Evolutionary conservation across 805 yeast genomes (phyloP).

Genomic region (Pichia cephalocereana): DNA sequence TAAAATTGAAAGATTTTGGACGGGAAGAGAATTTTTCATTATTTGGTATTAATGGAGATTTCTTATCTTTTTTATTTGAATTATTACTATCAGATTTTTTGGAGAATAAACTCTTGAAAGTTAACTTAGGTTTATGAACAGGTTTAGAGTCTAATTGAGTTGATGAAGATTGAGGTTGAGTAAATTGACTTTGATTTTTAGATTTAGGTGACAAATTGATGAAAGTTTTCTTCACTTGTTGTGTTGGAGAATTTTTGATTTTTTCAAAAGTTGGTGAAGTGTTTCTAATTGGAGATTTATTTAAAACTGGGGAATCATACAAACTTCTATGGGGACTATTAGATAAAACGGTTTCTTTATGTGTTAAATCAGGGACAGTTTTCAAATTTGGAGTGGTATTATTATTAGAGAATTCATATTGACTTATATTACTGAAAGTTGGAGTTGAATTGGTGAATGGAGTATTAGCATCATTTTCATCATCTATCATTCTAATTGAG

Average conservation of each 20-base stretch:
- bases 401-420: neutral
- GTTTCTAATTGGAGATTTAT: conserved; percentile 8
- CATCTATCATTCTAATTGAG: conserved; percentile 19
- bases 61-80: neutral
- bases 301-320: conserved; percentile 3
- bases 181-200: neutral
- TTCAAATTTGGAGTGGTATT: conserved; percentile 6
- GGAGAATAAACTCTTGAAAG: conserved; percentile 23
- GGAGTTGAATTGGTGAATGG: neutral
- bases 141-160: too few relatives aligned
- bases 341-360: neutral
- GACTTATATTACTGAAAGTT: neutral
- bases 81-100: conserved; percentile 4
- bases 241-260: conserved; percentile 3
- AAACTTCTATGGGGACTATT: neutral
- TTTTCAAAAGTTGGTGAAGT: conserved; percentile 11
- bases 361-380: neutral
- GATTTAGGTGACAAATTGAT: conserved; percentile 3
- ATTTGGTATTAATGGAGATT: neutral
- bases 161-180: neutral
- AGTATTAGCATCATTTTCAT: conserved; percentile 1
- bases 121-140: conserved; percentile 17
- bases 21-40: neutral
- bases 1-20: conserved; percentile 11
- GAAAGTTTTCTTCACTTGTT: neutral